Evolutionary conservation across 208 protist genomes (phyloP).

Genomic region (Phytomonas francai): DNA sequence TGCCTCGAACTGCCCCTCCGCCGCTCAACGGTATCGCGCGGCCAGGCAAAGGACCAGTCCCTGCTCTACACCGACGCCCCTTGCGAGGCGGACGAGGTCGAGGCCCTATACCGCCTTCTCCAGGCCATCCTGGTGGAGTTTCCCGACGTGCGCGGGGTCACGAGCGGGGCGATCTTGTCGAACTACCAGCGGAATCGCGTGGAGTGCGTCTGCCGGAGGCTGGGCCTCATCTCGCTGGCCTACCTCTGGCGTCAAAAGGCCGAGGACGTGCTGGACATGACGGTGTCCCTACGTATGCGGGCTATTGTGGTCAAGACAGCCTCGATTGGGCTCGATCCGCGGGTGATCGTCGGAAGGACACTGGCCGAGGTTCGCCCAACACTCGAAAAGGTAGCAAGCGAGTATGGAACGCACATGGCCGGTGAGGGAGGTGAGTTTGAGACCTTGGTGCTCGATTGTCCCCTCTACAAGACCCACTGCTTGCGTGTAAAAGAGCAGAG

Average conservation of each 20-base stretch:
- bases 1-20: slow-evolving; percentile 93
- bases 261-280: slow-evolving; percentile 91
- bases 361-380: slow-evolving; percentile 63
- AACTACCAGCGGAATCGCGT: slow-evolving; percentile 98
- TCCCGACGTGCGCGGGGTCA: slow-evolving; percentile 89
- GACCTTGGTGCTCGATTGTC: slow-evolving; percentile 97
- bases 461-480: slow-evolving; percentile 58
- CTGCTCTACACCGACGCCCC: slow-evolving; percentile 74
- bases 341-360: slow-evolving; percentile 82
- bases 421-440: slow-evolving; percentile 99
- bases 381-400: slow-evolving; percentile 39
- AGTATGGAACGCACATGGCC: slow-evolving; percentile 90
- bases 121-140: slow-evolving; percentile 78
- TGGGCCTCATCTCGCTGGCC: slow-evolving; percentile 90
- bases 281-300: slow-evolving; percentile 62
- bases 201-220: slow-evolving; percentile 93
- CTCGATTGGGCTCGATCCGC: slow-evolving; percentile 87
- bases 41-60: slow-evolving; percentile 56
- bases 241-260: slow-evolving; percentile 96
- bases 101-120: slow-evolving; percentile 93
- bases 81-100: slow-evolving; percentile 94
- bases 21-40: slow-evolving; percentile 53
- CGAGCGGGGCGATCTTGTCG: slow-evolving; percentile 96
- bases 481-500: slow-evolving; percentile 28
- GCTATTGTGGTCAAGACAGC: slow-evolving; percentile 96